Conservation (phyloP, 108 stramenopile genomes). For the Pinguiococcus pyrenoidosus region DNA sequence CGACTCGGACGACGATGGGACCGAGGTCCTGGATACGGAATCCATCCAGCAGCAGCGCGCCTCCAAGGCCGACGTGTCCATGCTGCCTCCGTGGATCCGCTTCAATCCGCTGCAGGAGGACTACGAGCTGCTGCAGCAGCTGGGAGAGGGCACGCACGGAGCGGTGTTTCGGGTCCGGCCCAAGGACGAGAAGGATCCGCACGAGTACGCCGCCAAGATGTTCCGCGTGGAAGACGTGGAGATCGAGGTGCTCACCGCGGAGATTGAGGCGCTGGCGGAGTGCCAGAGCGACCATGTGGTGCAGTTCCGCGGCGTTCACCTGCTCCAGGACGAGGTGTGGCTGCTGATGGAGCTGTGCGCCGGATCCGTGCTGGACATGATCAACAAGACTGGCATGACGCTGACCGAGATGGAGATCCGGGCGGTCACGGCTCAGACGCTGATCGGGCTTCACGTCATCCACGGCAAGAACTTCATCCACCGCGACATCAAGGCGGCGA, state of each 20-base stretch:
- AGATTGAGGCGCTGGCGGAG: constrained; percentile 68
- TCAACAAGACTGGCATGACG: constrained; percentile 51
- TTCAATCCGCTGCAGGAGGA: too few relatives aligned
- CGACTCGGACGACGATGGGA: too few relatives aligned
- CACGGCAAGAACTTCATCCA: constrained; percentile 70
- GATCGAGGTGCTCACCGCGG: constrained; percentile 66
- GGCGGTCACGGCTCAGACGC: constrained; percentile 63
- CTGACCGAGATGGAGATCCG: constrained; percentile 52
- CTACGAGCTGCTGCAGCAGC: constrained; percentile 35
- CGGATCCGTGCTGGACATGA: constrained; percentile 63
- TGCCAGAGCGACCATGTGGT: constrained; percentile 74
- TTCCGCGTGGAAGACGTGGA: constrained; percentile 28
- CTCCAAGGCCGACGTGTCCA: too few relatives aligned
- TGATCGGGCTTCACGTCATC: constrained; percentile 72
- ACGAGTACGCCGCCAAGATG: background rate
- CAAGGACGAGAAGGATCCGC: constrained; percentile 21
- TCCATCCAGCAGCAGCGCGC: too few relatives aligned
- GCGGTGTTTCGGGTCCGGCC: constrained; percentile 68
- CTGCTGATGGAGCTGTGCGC: constrained; percentile 88
- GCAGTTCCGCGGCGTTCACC: too few relatives aligned
- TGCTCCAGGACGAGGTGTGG: constrained; percentile 72
- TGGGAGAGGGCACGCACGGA: constrained; percentile 88
- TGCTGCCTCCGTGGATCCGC: too few relatives aligned
- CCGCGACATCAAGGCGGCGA: constrained; percentile 88
- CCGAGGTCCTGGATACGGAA: too few relatives aligned